phyloP scores from a whole-genome alignment of 495 filamentous ascomycete genomes.

The Podospora appendiculata region DNA sequence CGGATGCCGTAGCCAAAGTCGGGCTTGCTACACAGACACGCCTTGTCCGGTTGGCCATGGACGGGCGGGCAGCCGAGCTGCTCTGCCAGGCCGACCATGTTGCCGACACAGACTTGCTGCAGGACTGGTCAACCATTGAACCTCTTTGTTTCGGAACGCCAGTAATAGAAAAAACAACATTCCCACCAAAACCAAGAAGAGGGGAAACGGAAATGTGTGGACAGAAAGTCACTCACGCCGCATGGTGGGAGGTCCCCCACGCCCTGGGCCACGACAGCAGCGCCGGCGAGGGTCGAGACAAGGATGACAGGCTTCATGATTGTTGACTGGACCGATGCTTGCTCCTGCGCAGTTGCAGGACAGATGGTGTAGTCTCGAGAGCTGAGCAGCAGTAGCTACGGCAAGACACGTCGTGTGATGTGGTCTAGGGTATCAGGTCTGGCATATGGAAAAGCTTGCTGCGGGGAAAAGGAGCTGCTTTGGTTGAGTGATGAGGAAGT shows the following conservation, averaged over 20 bases:
- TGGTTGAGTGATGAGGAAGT: too few species aligned
- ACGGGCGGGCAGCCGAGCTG: conserved; percentile 6
- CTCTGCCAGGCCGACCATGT: conserved; percentile 8
- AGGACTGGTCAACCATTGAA: too few species aligned
- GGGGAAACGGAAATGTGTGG: neutral
- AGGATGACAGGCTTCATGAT: neutral
- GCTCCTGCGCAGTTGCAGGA: too few species aligned
- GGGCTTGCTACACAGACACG: conserved; percentile 10
- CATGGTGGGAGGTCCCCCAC: neutral
- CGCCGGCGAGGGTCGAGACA: neutral
- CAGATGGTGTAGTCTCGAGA: too few species aligned
- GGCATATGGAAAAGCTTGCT: too few species aligned
- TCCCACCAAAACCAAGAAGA: neutral
- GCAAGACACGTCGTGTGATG: too few species aligned
- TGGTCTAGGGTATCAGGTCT: too few species aligned
- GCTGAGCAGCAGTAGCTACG: too few species aligned
- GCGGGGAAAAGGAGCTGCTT: too few species aligned
- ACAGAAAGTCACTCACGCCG: neutral
- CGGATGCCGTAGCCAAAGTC: conserved; percentile 11
- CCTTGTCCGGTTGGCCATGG: conserved; percentile 2
- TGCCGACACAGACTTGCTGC: conserved; percentile 6
- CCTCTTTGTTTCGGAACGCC: neutral
- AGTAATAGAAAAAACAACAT: neutral
- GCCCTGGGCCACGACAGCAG: neutral
- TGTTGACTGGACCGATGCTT: too few species aligned